Conservation (phyloP, 371 early-diverging fungal genomes). For the Mortierella sp. region DNA sequence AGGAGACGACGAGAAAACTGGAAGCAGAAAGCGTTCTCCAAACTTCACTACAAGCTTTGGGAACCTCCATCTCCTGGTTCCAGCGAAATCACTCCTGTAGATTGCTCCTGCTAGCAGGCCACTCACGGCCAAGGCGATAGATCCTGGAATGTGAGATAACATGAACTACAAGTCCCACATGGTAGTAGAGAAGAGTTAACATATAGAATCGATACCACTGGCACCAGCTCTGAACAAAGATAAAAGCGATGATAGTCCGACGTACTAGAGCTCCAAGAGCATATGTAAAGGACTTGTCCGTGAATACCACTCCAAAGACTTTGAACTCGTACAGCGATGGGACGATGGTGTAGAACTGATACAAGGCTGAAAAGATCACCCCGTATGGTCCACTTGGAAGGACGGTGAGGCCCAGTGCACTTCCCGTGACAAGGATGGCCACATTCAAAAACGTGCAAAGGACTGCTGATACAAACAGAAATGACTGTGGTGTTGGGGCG, state of each 20-base stretch:
- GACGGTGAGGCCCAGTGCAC: constrained; percentile 59
- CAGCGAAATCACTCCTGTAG: constrained; percentile 67
- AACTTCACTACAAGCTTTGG: constrained; percentile 53
- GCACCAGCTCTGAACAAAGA: too few relatives aligned
- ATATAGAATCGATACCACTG: too few relatives aligned
- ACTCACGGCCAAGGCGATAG: constrained; percentile 63
- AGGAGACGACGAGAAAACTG: constrained; percentile 59
- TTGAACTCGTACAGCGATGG: constrained; percentile 72
- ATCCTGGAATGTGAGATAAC: constrained; percentile 64
- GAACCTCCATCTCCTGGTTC: constrained; percentile 74
- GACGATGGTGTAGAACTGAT: constrained; percentile 67
- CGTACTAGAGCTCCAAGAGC: constrained; percentile 69
- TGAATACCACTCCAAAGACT: constrained; percentile 70
- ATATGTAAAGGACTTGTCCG: constrained; percentile 73
- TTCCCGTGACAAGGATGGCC: constrained; percentile 60
- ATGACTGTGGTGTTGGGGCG: constrained; percentile 57
- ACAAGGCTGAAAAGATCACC: constrained; percentile 69
- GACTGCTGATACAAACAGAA: constrained; percentile 63
- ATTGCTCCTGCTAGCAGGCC: constrained; percentile 72
- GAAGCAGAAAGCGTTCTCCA: constrained; percentile 54
- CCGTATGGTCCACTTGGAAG: constrained; percentile 77
- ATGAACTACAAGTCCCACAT: constrained; percentile 55
- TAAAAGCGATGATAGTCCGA: too few relatives aligned
- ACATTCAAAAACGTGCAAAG: constrained; percentile 67
- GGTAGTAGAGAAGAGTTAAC: too few relatives aligned